Base-by-base conservation (phyloP, 2,329 filamentous ascomycete genomes). In the Emergomyces pasteurianus region DNA sequence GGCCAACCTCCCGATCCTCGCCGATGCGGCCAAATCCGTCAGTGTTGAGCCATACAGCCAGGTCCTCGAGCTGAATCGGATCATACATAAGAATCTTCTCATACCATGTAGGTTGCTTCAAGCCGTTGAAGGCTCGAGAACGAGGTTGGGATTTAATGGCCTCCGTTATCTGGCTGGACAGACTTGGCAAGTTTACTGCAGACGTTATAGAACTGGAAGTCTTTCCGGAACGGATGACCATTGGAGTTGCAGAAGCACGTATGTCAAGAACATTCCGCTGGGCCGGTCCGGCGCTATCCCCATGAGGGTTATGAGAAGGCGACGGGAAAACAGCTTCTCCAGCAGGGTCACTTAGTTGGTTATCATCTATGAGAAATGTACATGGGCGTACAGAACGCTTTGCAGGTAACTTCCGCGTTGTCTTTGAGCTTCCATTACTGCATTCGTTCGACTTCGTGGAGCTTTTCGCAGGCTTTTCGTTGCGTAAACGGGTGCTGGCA, bases 31-130 rank as follows among this genome's bases (percentile, higher is more conserved):
- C 80, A 52, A 92, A 74, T 28, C 84, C 83, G 14, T 87, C 87
- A 3, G 81, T 81, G 66, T 96, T 96, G 18, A 97, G 75, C 88
- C 91, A 97, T 0, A 78, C 75, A 0, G 92, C 83, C 16, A 99
- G 77, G 65, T 96, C 91, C 73, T 97, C 92, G 0, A 96, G 74
- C 1, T 94, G 81, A 50, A 99, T 87, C 0, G 92, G 90, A 68
- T 97, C 92, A 71, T 95, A 97, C 71, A 97, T 83, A 6, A 97
- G 78, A 54, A 99, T 96, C 75, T 91, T 95, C 74, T 97, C 90
- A 67, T 95, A 81, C 89, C 92, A 97, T 1, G 84, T 90, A 2
- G 79, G 80, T 2, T 71, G 69, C 6, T 68, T 71, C 7, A 72
- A 70, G 61, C 80, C 70, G 9, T 71, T 73, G 2, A 73, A 73